Conservation (phyloP, 805 yeast genomes). For the Torulaspora franciscae region DNA sequence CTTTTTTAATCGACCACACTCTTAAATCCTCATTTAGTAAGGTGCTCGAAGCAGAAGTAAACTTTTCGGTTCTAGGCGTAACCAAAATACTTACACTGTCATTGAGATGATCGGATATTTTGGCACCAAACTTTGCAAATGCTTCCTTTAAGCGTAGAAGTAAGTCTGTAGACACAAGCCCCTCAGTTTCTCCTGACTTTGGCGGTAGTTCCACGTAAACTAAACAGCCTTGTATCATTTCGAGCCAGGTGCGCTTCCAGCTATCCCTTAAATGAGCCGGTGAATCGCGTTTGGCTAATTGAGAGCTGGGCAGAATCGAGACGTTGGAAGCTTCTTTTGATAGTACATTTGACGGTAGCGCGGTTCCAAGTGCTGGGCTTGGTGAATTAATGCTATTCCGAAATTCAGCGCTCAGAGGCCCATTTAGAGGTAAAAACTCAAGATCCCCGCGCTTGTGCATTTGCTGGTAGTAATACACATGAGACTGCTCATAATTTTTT, state of each 20-base stretch:
- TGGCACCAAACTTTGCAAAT: conserved; percentile 7
- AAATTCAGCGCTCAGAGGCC: neutral
- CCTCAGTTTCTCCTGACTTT: neutral
- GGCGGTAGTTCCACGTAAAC: neutral
- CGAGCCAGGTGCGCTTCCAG: conserved; percentile 17
- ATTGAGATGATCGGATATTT: conserved; percentile 6
- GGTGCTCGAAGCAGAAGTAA: neutral
- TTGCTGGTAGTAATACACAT: conserved; percentile 25
- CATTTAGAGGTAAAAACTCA: conserved; percentile 12
- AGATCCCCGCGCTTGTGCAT: conserved; percentile 23
- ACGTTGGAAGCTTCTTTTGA: neutral
- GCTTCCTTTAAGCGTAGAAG: neutral
- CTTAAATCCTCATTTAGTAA: conserved; percentile 9
- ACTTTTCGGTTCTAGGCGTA: neutral
- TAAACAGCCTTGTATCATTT: conserved; percentile 9
- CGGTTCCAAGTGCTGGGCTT: too few relatives aligned
- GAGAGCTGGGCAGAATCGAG: neutral
- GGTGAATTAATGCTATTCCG: neutral
- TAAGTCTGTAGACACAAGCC: neutral
- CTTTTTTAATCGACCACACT: conserved; percentile 21
- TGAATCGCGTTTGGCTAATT: neutral
- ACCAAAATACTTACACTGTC: conserved; percentile 10
- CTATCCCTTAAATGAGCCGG: conserved; percentile 4
- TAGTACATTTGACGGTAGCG: neutral
- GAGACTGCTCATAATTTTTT: conserved; percentile 26